Base-by-base conservation (phyloP, 1,284 basidiomycete species). In the Puccinia hordei region DNA sequence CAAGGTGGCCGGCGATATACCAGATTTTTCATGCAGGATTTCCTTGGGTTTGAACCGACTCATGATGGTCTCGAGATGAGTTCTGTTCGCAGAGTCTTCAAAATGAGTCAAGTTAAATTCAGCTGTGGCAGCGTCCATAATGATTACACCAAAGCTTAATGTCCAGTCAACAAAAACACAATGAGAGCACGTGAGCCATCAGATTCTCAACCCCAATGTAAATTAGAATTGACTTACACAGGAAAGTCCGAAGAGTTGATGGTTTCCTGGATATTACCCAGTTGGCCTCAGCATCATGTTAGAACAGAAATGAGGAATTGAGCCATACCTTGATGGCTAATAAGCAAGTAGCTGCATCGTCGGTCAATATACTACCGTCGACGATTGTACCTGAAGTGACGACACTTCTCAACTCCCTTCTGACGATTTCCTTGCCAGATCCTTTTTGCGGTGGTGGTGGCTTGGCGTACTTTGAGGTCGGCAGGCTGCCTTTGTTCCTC, bases 301-400 rank as follows among this genome's bases (percentile, higher is more conserved):
- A 61, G 35, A 53, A 71, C 19, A 15, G 6, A 27, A 53, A 17
- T 49, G 15, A 38, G 30, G n/a, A 55, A 49, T 61, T 17, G 10
- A 72, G 12, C 10, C 61, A 63, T 57, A 87, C 95, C 80, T 92
- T 92, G 86, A 99, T 91, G 2, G 94, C 91, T 22, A 99, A 90
- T 84, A 95, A 98, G 85, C 99, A 97, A 27, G 93, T 94, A 2
- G 93, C 93, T 86, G 98, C 92, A 83, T 99, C 97, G 81, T 98
- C 93, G 0, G 90, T 92, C 35, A 99, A 88, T 81, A 97, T 91
- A 63, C 91, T 90, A 8, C 91, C 91, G 83, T 99, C 97, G 77
- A 98, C 92, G 38, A 99, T 91, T 0, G 97, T 99, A 10, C 97
- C 97, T 81, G 94, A 94, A 0, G 97, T 99, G 85, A 96, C 92